A percentile compares a stretch with the other conserved stretches of the same genome.
phyloP scores from a whole-genome alignment of 495 filamentous ascomycete species.

The Bombardia bombarda region DNA sequence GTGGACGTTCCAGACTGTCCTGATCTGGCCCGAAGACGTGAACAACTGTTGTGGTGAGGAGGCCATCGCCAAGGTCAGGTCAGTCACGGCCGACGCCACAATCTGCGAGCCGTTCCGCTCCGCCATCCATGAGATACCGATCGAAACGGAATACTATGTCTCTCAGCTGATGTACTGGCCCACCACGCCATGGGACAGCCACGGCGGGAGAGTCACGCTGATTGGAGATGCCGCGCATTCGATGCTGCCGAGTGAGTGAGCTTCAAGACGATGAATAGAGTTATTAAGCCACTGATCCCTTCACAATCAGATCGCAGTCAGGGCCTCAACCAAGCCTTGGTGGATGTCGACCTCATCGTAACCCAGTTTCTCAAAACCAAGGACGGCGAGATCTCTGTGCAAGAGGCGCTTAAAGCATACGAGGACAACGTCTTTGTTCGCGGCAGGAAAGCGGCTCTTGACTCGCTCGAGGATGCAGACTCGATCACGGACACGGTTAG shows the following conservation, averaged over 20 bases:
- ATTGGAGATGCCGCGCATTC: constrained; percentile 52
- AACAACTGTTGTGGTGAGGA: neutral
- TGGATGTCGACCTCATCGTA: constrained; percentile 33
- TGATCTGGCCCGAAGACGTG: neutral
- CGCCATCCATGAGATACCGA: constrained; percentile 31
- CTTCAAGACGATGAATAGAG: neutral
- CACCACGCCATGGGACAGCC: constrained; percentile 39
- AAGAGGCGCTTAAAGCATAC: constrained; percentile 25
- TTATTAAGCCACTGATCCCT: no score
- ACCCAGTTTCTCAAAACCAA: constrained; percentile 19
- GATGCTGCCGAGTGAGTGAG: constrained; percentile 30
- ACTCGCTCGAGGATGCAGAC: constrained; percentile 8
- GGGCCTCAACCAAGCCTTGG: constrained; percentile 40
- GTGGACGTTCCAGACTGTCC: neutral
- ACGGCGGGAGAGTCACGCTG: constrained; percentile 39
- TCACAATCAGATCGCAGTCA: constrained; percentile 41
- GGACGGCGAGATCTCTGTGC: constrained; percentile 11
- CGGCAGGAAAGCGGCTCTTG: constrained; percentile 33
- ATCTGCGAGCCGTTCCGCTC: constrained; percentile 22
- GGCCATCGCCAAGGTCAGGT: constrained; percentile 1
- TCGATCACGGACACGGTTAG: neutral
- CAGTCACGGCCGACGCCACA: neutral
- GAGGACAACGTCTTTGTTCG: constrained; percentile 41
- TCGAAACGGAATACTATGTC: constrained; percentile 1
- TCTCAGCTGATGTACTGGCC: constrained; percentile 24